phyloP scores from a whole-genome alignment of 257 asterid species.

The Petrea volubilis region DNA sequence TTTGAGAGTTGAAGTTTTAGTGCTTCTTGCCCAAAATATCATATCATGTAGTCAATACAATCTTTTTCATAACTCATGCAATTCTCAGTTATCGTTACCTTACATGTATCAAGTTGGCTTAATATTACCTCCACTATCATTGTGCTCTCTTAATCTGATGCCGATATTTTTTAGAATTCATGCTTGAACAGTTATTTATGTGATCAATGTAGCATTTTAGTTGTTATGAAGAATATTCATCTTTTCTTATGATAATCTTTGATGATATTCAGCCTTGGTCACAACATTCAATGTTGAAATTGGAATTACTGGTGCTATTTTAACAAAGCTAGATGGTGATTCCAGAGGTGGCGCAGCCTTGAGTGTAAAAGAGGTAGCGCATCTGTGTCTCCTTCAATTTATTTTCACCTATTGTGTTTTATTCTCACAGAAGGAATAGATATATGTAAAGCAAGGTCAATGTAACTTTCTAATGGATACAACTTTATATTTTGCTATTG shows the following conservation, averaged over 20 bases:
- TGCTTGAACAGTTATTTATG: conserved; percentile 9
- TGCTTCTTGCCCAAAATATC: conserved; percentile 14
- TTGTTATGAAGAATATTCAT: background rate
- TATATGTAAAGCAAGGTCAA: conserved; percentile 12
- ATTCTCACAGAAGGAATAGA: background rate
- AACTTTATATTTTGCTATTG: background rate
- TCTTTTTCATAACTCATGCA: background rate
- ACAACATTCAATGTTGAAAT: conserved; percentile 95
- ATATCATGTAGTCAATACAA: background rate
- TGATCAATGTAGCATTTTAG: conserved; percentile 2
- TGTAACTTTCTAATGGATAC: conserved; percentile 1
- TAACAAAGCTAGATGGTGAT: conserved; percentile 97
- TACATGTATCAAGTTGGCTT: background rate
- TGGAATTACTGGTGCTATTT: conserved; percentile 98
- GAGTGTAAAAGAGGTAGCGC: conserved; percentile 88
- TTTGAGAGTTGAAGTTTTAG: background rate
- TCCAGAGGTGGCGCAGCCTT: conserved; percentile 99
- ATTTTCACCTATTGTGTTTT: background rate
- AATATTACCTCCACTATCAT: background rate
- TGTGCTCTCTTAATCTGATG: conserved; percentile 12
- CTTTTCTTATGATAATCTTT: conserved; percentile 29
- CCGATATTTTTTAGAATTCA: background rate
- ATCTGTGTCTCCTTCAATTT: conserved; percentile 11
- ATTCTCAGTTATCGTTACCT: conserved; percentile 1
- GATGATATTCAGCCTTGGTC: conserved; percentile 64